These are phyloP conservation scores for Arabidopsis hybrid DNA, from an alignment of 441 rosid genomes.

Conservation along the genomic window DNA sequence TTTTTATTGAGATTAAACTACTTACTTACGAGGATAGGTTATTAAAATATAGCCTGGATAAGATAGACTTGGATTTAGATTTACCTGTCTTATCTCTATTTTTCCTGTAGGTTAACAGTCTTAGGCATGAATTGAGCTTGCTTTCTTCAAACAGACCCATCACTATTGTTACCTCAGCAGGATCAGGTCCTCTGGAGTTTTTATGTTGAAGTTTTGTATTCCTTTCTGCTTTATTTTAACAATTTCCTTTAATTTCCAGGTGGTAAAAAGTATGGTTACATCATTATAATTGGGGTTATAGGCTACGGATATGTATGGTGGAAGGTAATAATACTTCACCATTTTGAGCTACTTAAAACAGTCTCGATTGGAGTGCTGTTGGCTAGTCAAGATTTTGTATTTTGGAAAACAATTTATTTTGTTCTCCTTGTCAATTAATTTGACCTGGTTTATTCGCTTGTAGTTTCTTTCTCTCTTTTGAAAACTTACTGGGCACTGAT, in stretches of 20 bases:
- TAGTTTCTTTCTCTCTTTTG: not conserved
- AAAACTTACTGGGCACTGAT: not conserved
- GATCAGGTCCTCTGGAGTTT: constrained; percentile 61
- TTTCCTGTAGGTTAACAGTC: constrained; percentile 69
- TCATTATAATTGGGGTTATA: constrained; percentile 69
- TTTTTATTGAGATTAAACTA: constrained; percentile 23
- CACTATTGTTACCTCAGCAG: constrained; percentile 73
- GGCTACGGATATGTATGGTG: constrained; percentile 98
- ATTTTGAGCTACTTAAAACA: not conserved
- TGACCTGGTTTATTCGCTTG: not conserved
- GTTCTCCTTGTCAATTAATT: constrained; percentile 2
- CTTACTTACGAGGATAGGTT: not conserved
- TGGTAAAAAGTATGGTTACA: constrained; percentile 63
- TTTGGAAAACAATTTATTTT: not conserved
- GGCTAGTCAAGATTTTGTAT: constrained; percentile 11
- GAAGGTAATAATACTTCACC: constrained; percentile 67
- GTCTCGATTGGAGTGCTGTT: constrained; percentile 13
- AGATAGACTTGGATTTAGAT: constrained; percentile 10
- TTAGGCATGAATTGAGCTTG: constrained; percentile 70
- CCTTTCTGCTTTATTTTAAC: constrained; percentile 19
- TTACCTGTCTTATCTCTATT: constrained; percentile 19
- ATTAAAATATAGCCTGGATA: not conserved
- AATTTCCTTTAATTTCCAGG: constrained; percentile 52
- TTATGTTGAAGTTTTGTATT: constrained; percentile 21
- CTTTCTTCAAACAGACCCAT: constrained; percentile 67